phyloP scores from a whole-genome alignment of 768 basidiomycete genomes.

The Lenzites betulinus region DNA sequence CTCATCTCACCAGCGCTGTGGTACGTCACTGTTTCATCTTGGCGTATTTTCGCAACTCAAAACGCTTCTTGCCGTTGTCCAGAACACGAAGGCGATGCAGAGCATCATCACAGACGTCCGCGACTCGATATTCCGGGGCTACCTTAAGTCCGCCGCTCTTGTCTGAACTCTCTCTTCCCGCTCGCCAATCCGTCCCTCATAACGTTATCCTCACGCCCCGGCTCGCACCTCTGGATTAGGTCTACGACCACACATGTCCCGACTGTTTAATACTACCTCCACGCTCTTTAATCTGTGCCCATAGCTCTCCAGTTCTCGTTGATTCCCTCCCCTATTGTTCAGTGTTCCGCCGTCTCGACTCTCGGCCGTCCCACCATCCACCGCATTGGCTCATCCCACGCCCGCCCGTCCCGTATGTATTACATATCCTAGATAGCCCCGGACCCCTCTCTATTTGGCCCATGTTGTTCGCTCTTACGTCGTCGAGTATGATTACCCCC shows the following conservation, averaged over 20 bases:
- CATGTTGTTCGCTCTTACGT: not conserved
- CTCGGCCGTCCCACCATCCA: not conserved
- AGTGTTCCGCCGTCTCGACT: not conserved
- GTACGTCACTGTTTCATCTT: conserved; percentile 40
- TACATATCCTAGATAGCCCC: conserved; percentile 14
- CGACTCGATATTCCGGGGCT: conserved; percentile 41
- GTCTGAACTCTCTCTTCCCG: conserved; percentile 26
- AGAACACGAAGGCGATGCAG: conserved; percentile 86
- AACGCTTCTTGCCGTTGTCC: not conserved
- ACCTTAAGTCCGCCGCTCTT: conserved; percentile 39
- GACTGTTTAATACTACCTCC: conserved; percentile 9
- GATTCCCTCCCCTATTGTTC: not conserved
- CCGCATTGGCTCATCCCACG: conserved; percentile 3
- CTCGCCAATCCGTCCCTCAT: not conserved
- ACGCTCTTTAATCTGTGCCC: conserved; percentile 12
- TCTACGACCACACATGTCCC: conserved; percentile 4
- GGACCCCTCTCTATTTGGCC: not conserved
- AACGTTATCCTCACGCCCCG: conserved; percentile 10
- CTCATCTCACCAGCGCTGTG: conserved; percentile 79
- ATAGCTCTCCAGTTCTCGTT: not conserved
- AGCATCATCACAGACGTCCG: conserved; percentile 73
- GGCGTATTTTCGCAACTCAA: not conserved
- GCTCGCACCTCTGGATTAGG: not conserved
- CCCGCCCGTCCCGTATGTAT: conserved; percentile 11
- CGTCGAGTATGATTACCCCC: conserved; percentile 9